Base-by-base conservation (phyloP, 192 early-diverging fungal species). In the Coemansia asiatica region DNA sequence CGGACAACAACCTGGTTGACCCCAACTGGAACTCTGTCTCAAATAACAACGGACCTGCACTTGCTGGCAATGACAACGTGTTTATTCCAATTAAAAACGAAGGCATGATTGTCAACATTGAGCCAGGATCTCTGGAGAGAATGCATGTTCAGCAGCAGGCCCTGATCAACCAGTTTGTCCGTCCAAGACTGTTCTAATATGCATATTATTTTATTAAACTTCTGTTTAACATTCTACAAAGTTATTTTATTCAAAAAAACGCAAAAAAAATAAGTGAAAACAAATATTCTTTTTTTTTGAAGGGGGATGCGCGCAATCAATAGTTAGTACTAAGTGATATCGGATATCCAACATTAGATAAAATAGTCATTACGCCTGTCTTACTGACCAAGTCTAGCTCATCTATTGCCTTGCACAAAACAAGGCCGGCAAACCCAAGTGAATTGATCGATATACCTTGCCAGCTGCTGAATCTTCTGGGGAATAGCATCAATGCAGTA, bases 361-460 rank as follows among this genome's bases (percentile, higher is more conserved):
- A 61, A 19, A 82, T 51, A 21, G 64, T 57, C 53, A 86, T 35
- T 8, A 81, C 71, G 6, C 85, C 87, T 15, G 62, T 48, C 6
- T 33, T n/a, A 16, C 75, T 57, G 29, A 87, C 51, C 13, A 79
- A 28, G 18, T 72, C 76, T 47, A 85, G 57, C 46, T 85, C 79
- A 4, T 77, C 75, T 26, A 61, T 74, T 1, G 72, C 64, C 63
- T 88, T 90, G 61, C 72, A 78, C 36, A 90, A 66, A 63, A 90
- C 40, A 64, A 86, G 68, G 0, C 88, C 88, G 7, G 87, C 87
- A 74, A 85, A 85, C n/a, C 86, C 88, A 16, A 90, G 81, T 15
- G 85, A 85, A 65, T 90, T 90, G 18, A 90, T 71, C 18, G 79
- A 76, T 40, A 90, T 69, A 1, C 71, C 72, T 2, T 62, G 56